Percentiles rank a stretch among this genome's conserved stretches.
Evolutionary conservation across 2,329 filamentous ascomycete species (phyloP).

Genomic region (Thelonectria rubi): DNA sequence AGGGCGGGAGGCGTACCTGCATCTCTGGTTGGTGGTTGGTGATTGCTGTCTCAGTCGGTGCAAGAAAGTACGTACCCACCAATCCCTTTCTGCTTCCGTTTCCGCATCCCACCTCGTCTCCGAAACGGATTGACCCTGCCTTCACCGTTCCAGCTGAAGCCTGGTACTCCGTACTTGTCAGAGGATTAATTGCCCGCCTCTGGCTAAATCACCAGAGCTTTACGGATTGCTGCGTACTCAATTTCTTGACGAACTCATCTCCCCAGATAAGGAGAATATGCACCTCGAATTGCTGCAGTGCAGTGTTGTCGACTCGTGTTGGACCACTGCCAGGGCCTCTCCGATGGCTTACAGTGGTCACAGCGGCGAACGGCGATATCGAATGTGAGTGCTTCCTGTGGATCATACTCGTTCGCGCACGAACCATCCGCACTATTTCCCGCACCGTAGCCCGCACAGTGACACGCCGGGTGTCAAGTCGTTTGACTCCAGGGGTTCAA

Average conservation of each 20-base stretch:
- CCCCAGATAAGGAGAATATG: neutral
- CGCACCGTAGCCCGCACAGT: constrained; percentile 12
- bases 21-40: constrained; percentile 40
- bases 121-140: constrained; percentile 1
- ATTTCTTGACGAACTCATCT: neutral
- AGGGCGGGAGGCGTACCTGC: constrained; percentile 37
- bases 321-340: neutral
- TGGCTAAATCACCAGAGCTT: neutral
- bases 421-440: neutral
- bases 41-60: neutral
- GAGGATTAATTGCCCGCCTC: neutral
- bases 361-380: neutral
- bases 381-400: constrained; percentile 12
- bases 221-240: neutral
- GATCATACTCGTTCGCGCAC: constrained; percentile 12
- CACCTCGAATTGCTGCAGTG: neutral
- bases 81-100: constrained; percentile 16
- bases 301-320: neutral
- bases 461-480: neutral
- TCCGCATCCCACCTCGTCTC: constrained; percentile 12
- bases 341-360: neutral
- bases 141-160: neutral
- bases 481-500: neutral
- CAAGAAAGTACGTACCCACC: constrained; percentile 16
- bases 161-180: neutral